Conservation (phyloP, 129 eudicot species). For the Chrysanthemum lavandulifolium region DNA sequence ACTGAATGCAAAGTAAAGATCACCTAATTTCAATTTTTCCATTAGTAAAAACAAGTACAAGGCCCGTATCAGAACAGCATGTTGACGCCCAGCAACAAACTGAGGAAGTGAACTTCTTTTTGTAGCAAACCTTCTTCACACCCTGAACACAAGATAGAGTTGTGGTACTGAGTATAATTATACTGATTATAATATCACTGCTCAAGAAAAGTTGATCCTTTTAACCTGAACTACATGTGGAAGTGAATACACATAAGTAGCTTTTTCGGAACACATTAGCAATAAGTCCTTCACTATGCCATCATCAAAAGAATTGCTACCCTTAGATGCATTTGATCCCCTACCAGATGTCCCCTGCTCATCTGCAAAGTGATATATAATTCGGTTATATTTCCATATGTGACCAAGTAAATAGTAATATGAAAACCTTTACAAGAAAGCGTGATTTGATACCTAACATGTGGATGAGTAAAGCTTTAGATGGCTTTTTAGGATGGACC, state of each 20-base stretch:
- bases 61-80: constrained; percentile 54
- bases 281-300: constrained; percentile 51
- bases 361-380: constrained; percentile 34
- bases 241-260: constrained; percentile 75
- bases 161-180: not conserved
- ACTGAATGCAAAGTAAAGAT: constrained; percentile 5
- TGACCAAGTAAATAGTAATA: constrained; percentile 6
- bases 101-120: constrained; percentile 78
- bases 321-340: constrained; percentile 42
- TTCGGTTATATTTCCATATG: constrained; percentile 10
- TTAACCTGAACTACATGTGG: constrained; percentile 69
- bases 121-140: constrained; percentile 77
- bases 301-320: constrained; percentile 51
- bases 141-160: constrained; percentile 45
- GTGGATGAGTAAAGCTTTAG: constrained; percentile 64
- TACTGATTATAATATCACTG: not conserved
- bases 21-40: constrained; percentile 92
- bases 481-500: constrained; percentile 81
- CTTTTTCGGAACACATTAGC: constrained; percentile 85
- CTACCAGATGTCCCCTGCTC: constrained; percentile 48
- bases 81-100: constrained; percentile 90
- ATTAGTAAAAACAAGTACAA: constrained; percentile 65
- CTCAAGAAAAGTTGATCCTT: not conserved
- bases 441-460: constrained; percentile 57
- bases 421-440: constrained; percentile 17